These are phyloP conservation scores for Fraxinus paxiana DNA, from an alignment of 305 asterid genomes.

Conservation along the genomic window DNA sequence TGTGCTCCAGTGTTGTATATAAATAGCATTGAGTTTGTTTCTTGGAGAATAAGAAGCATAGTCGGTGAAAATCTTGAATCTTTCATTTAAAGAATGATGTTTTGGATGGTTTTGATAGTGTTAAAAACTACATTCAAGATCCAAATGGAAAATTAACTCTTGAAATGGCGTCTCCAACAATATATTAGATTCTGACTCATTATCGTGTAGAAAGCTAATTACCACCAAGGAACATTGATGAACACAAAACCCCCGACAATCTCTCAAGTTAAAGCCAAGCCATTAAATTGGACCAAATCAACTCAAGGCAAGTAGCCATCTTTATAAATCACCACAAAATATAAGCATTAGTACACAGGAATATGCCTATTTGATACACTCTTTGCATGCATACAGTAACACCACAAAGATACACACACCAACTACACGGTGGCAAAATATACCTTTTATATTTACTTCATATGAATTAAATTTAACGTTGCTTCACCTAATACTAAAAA, in stretches of 20 bases:
- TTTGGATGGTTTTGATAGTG: background rate
- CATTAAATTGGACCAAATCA: background rate
- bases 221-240: constrained; percentile 90
- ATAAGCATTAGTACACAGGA: background rate
- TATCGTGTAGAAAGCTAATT: constrained; percentile 71
- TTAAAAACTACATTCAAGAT: background rate
- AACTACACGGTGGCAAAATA: background rate
- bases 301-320: background rate
- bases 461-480: background rate
- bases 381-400: background rate
- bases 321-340: background rate
- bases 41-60: background rate
- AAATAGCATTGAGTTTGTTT: background rate
- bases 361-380: background rate
- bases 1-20: background rate
- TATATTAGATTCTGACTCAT: constrained; percentile 34
- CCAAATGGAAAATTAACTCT: background rate
- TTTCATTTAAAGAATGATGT: background rate
- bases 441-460: background rate
- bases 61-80: background rate
- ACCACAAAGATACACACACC: background rate
- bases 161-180: background rate
- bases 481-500: background rate
- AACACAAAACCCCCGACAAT: constrained; percentile 34
- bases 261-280: background rate